A percentile compares a stretch with the other conserved stretches of the same genome.
phyloP scores from a whole-genome alignment of 2,329 filamentous ascomycete species.

The Sporothrix euskadiensis region DNA sequence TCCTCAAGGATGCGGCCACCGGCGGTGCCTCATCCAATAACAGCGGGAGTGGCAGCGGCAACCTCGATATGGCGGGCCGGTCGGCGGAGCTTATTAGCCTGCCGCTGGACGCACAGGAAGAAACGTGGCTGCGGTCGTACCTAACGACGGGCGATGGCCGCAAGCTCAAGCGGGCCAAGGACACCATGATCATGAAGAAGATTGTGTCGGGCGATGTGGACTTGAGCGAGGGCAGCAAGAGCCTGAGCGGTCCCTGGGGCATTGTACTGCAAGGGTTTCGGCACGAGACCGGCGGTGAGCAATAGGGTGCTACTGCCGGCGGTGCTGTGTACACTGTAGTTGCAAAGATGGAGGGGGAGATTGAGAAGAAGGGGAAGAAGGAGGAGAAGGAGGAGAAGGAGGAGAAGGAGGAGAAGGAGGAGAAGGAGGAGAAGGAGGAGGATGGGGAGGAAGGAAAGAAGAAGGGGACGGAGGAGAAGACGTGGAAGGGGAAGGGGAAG shows the following conservation, averaged over 20 bases:
- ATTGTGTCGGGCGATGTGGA: conserved; percentile 67
- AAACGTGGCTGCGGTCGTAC: conserved; percentile 71
- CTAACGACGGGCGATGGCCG: conserved; percentile 66
- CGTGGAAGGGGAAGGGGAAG: neutral
- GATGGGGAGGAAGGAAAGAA: too few species aligned
- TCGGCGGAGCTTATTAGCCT: conserved; percentile 71
- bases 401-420: too few species aligned
- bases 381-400: too few species aligned
- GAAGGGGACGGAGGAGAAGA: too few species aligned
- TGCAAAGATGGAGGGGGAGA: neutral
- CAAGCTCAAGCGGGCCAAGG: conserved; percentile 64
- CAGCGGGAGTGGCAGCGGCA: conserved; percentile 8
- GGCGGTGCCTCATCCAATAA: too few species aligned
- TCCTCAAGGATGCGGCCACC: conserved; percentile 47
- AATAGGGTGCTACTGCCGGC: conserved; percentile 27
- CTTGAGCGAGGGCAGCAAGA: conserved; percentile 44
- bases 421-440: too few species aligned
- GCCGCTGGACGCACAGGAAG: conserved; percentile 70
- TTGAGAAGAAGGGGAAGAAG: too few species aligned
- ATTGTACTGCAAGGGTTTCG: conserved; percentile 55
- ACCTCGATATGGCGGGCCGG: conserved; percentile 49
- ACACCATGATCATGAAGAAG: conserved; percentile 72
- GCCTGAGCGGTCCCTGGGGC: conserved; percentile 50
- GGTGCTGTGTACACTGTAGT: neutral
- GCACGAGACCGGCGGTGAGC: conserved; percentile 42